Base-by-base conservation (phyloP, 352 stramenopile genomes). In the Phytophthora pluvialis region DNA sequence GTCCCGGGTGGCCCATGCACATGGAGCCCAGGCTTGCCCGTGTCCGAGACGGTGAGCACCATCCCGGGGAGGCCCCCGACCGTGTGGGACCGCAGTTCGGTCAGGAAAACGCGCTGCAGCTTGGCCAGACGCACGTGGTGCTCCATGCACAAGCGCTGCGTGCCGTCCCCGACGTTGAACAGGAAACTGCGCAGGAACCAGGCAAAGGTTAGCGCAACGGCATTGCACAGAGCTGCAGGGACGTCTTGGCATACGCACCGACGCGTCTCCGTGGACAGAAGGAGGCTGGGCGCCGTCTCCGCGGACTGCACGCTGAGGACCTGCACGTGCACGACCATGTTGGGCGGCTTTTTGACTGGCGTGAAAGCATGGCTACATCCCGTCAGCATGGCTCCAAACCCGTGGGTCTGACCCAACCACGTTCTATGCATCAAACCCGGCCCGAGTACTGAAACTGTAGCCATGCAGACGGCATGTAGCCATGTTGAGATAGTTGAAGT, bases 81-180 rank as follows among this genome's bases (percentile, higher is more conserved):
- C n/a, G 83, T 90, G 46, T 94, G 77, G 9, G 87, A 60, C 10
- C 74, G 75, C 36, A 97, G 67, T 67, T 97, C 76, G 3, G 90
- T 97, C 25, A 97, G 73, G 59, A 97, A 96, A 5, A 97, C 77
- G 43, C 91, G 71, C 53, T 88, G 74, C 26, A 96, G 61, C 68
- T 96, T 97, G 5, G 73, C 81, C 12, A 97, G 68, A 13, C 89
- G 86, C 60, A 97, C 80, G 70, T 94, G 85, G 74, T 97, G 91
- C 77, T 97, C 91, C 87, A 96, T 97, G 72, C 87, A 97, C 68
- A 97, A 76, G 26, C 91, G 80, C 64, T 97, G 91, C 7, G 77
- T 95, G 59, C 91, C 91, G 67, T 97, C 91, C 26, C 90, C 88
- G 10, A 95, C 90, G 54, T 97, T 96, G 62, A 97, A 97, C 18